Base-by-base conservation (phyloP, 805 yeast species). In the Candida ponderosae region DNA sequence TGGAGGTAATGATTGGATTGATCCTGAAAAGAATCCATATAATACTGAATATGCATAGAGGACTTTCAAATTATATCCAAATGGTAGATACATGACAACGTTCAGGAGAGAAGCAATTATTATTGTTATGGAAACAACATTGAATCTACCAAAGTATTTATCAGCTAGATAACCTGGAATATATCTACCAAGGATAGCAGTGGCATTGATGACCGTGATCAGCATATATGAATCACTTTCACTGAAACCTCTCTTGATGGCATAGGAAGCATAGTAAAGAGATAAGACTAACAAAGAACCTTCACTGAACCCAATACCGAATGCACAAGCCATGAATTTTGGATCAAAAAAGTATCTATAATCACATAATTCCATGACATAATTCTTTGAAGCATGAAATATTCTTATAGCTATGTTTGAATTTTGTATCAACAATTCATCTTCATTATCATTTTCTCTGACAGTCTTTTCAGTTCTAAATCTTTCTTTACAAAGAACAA, bases 1-100 rank as follows among this genome's bases (percentile, higher is more conserved):
- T 2, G 81, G 80, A 15, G 74, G 66, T 36, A 74, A 50, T 8
- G 79, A 66, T 36, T 74, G 55, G 4, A 73, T 69, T 2, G 79
- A 66, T 10, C 78, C 70, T 10, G 76, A 63, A 31, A 68, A 56
- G 31, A 75, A 63, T 1, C 81, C 81, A 51, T 66, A 74, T 13
- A 68, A 44, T 3, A 54, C 55, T 1, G 71, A 54, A 40, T 72
- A 74, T 3, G 63, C 66, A 53, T 61, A 66, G 37, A 54, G 52
- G 16, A 49, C 66, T 21, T 44, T 57, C 6, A 43, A 41, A 40
- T 40, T 57, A 43, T 44, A 50, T 24, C 60, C 72, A 40, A 48
- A 62, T 23, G 62, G 68, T 29, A 54, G 54, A 71, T 72, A 68
- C 16, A 66, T 44, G 5, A 50, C 53, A 30, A 63, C 51, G 31